These are phyloP conservation scores for Lachnellula occidentalis DNA, from an alignment of 2,329 filamentous ascomycete species.

Conservation along the genomic window DNA sequence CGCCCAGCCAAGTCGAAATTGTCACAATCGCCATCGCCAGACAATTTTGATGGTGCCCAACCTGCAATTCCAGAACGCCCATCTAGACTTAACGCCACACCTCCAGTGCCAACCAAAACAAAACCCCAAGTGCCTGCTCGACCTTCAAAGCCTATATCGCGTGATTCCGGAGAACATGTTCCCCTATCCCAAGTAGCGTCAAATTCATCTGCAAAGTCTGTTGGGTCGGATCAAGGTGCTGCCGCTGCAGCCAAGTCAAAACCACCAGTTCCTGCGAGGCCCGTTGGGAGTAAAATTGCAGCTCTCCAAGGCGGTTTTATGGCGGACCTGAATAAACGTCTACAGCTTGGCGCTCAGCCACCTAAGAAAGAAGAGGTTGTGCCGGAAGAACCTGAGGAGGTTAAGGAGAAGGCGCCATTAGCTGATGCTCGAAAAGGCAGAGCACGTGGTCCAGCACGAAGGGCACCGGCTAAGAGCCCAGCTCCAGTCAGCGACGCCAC, in stretches of 20 bases:
- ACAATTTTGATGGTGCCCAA: conserved; percentile 19
- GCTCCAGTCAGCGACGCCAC: conserved; percentile 13
- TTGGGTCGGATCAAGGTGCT: conserved; percentile 36
- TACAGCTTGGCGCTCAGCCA: conserved; percentile 78
- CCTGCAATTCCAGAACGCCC: conserved; percentile 28
- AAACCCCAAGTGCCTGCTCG: conserved; percentile 59
- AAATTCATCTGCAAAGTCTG: conserved; percentile 30
- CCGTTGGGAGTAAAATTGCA: conserved; percentile 80
- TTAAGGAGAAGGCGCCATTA: conserved; percentile 70
- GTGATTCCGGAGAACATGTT: conserved; percentile 30
- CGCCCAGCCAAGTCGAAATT: conserved; percentile 40
- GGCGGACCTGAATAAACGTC: conserved; percentile 83
- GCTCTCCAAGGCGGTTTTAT: conserved; percentile 88
- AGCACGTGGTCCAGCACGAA: conserved; percentile 78
- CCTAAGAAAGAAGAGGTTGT: conserved; percentile 67
- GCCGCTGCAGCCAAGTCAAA: conserved; percentile 62
- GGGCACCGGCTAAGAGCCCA: conserved; percentile 51
- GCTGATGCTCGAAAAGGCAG: conserved; percentile 85
- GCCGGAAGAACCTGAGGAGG: conserved; percentile 50
- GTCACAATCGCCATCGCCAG: conserved; percentile 24
- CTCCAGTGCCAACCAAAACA: conserved; percentile 44
- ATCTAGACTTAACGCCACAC: conserved; percentile 11
- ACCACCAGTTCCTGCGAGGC: conserved; percentile 73
- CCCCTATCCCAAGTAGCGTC: conserved; percentile 23
- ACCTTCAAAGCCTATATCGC: conserved; percentile 51